These are phyloP conservation scores for Hypoxylon cercidicola DNA, from an alignment of 495 filamentous ascomycete genomes.

Conservation along the genomic window DNA sequence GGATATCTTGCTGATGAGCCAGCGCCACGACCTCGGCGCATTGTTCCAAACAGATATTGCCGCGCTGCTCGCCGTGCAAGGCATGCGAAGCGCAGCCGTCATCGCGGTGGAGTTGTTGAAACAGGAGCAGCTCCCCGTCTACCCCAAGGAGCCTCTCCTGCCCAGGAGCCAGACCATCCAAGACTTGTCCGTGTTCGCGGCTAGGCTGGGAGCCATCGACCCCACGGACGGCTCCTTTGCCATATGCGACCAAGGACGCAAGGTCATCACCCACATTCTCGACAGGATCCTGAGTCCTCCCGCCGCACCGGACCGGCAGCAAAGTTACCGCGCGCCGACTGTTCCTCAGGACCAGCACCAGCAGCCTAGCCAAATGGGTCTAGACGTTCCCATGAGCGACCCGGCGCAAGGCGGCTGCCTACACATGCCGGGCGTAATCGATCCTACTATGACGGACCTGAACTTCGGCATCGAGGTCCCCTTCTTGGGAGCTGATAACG, in stretches of 20 bases:
- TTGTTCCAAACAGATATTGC: conserved; percentile 43
- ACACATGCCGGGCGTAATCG: conserved; percentile 24
- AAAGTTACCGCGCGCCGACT: conserved; percentile 10
- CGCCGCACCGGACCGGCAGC: conserved; percentile 7
- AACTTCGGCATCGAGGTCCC: conserved; percentile 43
- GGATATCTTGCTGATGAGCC: conserved; percentile 51
- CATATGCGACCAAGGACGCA: conserved; percentile 47
- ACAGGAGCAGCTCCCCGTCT: conserved; percentile 54
- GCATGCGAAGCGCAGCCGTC: conserved; percentile 56
- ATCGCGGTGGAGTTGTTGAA: conserved; percentile 57
- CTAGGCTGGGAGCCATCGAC: conserved; percentile 42
- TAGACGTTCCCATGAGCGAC: conserved; percentile 23
- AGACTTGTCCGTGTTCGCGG: conserved; percentile 47
- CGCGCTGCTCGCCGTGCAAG: conserved; percentile 53
- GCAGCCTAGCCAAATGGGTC: conserved; percentile 1
- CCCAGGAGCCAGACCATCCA: conserved; percentile 49
- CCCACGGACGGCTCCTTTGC: conserved; percentile 43
- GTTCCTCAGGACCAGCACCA: conserved; percentile 20
- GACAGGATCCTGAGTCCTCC: conserved; percentile 50
- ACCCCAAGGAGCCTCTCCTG: conserved; percentile 51
- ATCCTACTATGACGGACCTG: conserved; percentile 37
- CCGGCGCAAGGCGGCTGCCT: conserved; percentile 19
- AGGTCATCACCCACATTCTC: conserved; percentile 47
- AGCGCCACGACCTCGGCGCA: conserved; percentile 53
- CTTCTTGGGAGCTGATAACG: conserved; percentile 45